phyloP scores from a whole-genome alignment of 2,329 filamentous ascomycete genomes.

The Paracorniculantispora psalliotae region DNA sequence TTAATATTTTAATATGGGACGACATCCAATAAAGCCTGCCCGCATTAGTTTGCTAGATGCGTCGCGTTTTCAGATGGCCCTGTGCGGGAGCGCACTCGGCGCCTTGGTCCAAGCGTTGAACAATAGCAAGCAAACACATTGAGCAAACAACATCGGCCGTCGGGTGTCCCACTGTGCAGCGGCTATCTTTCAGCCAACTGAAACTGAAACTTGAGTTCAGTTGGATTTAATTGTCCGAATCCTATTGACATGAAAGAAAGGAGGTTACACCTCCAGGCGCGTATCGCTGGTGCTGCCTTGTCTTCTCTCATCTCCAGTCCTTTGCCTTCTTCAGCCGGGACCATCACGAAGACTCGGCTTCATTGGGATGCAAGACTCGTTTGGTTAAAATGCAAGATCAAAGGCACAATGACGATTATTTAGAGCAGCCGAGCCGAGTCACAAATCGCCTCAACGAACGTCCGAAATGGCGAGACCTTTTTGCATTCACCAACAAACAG shows the following conservation, averaged over 20 bases:
- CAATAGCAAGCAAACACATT: conserved; percentile 12
- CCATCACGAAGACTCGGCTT: not conserved
- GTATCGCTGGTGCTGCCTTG: too few relatives aligned
- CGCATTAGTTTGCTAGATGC: too few relatives aligned
- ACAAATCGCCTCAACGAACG: conserved; percentile 7
- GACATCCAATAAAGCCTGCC: too few relatives aligned
- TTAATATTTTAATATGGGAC: too few relatives aligned
- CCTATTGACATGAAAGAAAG: not conserved
- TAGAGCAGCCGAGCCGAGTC: not conserved
- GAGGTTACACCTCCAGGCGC: not conserved
- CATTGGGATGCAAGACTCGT: not conserved
- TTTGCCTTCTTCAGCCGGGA: not conserved
- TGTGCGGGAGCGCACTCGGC: not conserved
- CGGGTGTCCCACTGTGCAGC: not conserved
- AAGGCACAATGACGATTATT: not conserved
- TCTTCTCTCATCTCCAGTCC: not conserved
- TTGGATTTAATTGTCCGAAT: not conserved
- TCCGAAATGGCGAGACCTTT: conserved; percentile 47
- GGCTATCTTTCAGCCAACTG: not conserved
- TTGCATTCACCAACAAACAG: conserved; percentile 62
- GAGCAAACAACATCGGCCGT: conserved; percentile 1
- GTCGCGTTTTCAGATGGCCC: not conserved
- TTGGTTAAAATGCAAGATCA: not conserved
- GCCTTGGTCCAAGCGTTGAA: not conserved
- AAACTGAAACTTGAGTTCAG: too few relatives aligned